Evolutionary conservation across 345 rosid genomes (phyloP).

Genomic region (Punica granatum): DNA sequence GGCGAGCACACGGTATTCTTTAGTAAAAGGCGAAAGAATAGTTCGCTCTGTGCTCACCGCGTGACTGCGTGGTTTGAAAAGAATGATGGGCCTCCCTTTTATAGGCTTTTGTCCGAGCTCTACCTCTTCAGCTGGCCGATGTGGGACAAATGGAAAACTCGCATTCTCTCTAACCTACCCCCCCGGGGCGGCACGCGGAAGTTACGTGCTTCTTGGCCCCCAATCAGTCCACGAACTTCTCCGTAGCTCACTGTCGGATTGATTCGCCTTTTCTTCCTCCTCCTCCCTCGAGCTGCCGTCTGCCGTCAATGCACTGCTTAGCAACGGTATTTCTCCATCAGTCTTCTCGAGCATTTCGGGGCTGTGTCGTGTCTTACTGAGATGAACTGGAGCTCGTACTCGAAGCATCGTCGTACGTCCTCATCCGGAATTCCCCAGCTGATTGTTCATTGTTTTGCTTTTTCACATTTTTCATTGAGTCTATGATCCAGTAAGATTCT

Average conservation of each 20-base stretch:
- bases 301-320: not conserved
- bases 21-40: conserved; percentile 55
- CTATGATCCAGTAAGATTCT: too few species aligned
- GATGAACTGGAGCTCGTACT: not conserved
- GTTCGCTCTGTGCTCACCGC: conserved; percentile 36
- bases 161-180: not conserved
- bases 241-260: not conserved
- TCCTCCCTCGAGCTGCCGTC: not conserved
- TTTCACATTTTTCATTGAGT: too few species aligned
- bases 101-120: not conserved
- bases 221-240: not conserved
- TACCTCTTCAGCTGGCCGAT: not conserved
- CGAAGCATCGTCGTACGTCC: not conserved
- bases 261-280: too few species aligned
- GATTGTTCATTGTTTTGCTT: too few species aligned
- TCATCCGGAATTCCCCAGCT: not conserved
- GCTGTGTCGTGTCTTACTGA: not conserved
- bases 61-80: not conserved
- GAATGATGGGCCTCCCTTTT: rapidly evolving
- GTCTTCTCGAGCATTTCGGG: not conserved
- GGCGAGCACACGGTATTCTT: conserved; percentile 28
- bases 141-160: conserved; percentile 7
- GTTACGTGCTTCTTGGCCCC: not conserved
- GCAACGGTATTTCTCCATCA: not conserved
- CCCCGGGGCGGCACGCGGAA: not conserved